Conservation (phyloP, 345 rosid genomes). For the Rhizophora apiculata region DNA sequence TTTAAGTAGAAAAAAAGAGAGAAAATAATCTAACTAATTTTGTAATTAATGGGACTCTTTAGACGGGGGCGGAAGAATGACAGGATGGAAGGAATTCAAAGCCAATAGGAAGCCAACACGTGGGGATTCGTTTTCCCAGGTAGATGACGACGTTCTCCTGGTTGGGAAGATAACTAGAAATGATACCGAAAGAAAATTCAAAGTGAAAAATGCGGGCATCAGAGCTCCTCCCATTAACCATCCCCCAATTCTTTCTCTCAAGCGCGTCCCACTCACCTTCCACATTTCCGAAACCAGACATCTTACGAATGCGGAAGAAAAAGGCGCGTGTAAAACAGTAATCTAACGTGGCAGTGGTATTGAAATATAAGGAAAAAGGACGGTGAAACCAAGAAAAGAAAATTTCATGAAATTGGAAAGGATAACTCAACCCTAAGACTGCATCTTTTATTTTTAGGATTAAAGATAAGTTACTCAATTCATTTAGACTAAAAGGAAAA, state of each 20-base stretch:
- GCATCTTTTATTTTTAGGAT: conserved; percentile 19
- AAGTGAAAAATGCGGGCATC: neutral
- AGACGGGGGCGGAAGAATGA: too few relatives aligned
- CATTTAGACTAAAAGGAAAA: conserved; percentile 6
- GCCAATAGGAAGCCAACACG: conserved; percentile 36
- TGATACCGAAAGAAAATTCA: conserved; percentile 12
- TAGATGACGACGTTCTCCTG: conserved; percentile 38
- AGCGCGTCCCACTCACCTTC: neutral
- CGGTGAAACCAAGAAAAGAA: conserved; percentile 6
- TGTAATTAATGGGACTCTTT: too few relatives aligned
- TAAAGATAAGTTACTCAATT: too few relatives aligned
- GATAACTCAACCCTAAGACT: conserved; percentile 45
- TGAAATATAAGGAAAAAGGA: neutral
- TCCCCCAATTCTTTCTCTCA: conserved; percentile 1
- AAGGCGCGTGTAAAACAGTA: neutral
- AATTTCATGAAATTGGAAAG: conserved; percentile 38
- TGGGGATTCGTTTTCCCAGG: conserved; percentile 40
- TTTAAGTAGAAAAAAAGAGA: too few relatives aligned
- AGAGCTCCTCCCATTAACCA: neutral
- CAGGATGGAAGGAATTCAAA: neutral
- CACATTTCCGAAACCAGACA: neutral
- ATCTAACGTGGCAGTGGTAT: neutral
- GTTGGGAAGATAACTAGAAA: conserved; percentile 36
- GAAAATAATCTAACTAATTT: too few relatives aligned
- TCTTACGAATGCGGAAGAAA: too few relatives aligned